phyloP scores from a whole-genome alignment of 169 alveolate species.

The Theileria parva region DNA sequence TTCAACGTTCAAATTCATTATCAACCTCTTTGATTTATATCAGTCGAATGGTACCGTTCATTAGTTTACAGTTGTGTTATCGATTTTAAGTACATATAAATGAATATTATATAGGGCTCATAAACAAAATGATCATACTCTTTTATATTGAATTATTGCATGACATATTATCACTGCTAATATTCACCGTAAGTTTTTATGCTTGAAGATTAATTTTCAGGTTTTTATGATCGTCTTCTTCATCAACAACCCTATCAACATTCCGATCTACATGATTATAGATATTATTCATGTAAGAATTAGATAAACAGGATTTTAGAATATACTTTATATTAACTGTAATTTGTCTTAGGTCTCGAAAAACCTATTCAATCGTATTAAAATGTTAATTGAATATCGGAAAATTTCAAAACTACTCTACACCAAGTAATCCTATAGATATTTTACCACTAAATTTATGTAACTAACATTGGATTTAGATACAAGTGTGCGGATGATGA shows the following conservation, averaged over 20 bases:
- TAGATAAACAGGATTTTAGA: conserved; percentile 1
- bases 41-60: conserved; percentile 18
- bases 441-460: not conserved
- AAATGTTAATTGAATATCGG: conserved; percentile 60
- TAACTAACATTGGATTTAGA: not conserved
- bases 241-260: conserved; percentile 78
- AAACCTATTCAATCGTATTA: conserved; percentile 33
- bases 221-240: conserved; percentile 71
- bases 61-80: not conserved
- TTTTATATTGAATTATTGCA: conserved; percentile 72
- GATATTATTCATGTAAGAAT: conserved; percentile 81
- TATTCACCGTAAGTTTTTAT: conserved; percentile 57
- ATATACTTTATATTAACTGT: not conserved
- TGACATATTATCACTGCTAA: conserved; percentile 61
- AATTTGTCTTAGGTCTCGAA: conserved; percentile 16
- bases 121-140: conserved; percentile 66
- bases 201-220: conserved; percentile 15
- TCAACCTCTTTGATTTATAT: conserved; percentile 42
- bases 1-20: conserved; percentile 14
- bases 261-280: conserved; percentile 85
- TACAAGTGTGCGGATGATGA: conserved; percentile 14
- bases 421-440: conserved; percentile 4
- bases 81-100: not conserved
- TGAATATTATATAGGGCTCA: conserved; percentile 50
- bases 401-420: conserved; percentile 24